Evolutionary conservation across 2,329 filamentous ascomycete species (phyloP), one percentile per base, ranked within the genome.

Genomic region (Mycogone perniciosa): DNA sequence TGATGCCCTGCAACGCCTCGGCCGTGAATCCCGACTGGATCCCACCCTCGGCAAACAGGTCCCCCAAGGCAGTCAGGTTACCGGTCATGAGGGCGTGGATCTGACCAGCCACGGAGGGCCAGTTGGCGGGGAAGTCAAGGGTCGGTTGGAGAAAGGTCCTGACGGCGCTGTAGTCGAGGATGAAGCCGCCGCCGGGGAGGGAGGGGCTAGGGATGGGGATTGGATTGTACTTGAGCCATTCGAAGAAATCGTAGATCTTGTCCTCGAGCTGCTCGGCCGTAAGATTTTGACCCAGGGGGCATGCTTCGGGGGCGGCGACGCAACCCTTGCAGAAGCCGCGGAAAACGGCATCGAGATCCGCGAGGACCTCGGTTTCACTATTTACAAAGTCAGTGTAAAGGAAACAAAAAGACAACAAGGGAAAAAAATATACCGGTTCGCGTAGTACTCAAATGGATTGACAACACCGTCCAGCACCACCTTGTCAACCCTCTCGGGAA

Each of bases 251-350:
- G 53, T 58, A 62, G 30, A 62, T 44, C 43, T 67, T 62, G 6
- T 62, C 60, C 46, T 71, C 68, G 33, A 75, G 68, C 46, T 69
- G 62, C 3, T 40, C 60, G 1, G 57, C 59, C 0, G 66, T 68
- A 35, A 62, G 59, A 33, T 64, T 64, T 30, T 57, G 26, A 60
- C 6, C 63, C 65, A 7, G 67, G 4, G 54, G 54, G 44, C 64
- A 67, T 11, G 48, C 51, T 2, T 59, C 50, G 9, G 59, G 57
- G 29, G 52, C 52, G 38, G 51, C 57, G 37, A 64, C 54, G 51
- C 65, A 67, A 26, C 55, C 50, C 2, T 44, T 48, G 11, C 64
- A 57, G 37, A 66, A 59, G 5, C 53, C 57, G 4, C 54, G 54
- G 52, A 67, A 64, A 0, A 52, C 56, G 31, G 56, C 58, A 40